Evolutionary conservation across 257 asterid genomes (phyloP), one percentile per base, ranked within the genome.

Genomic region (Solanum rostratum): DNA sequence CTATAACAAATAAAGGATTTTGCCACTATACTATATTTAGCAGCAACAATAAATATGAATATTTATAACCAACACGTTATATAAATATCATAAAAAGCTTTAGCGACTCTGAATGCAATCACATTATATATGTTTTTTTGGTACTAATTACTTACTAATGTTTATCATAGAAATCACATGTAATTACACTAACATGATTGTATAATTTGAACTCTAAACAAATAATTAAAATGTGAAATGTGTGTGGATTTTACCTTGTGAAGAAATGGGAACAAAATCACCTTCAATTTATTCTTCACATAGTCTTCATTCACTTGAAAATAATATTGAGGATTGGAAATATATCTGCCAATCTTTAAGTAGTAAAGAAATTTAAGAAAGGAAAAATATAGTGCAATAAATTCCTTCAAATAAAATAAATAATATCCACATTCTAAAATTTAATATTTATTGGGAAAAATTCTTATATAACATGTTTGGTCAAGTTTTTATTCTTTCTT

Each of bases 271-370:
- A 84, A 73, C 33, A 87, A 66, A 80, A 87, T 83, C 52, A 87
- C 74, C 85, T 87, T 87, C 84, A 87, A 6, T 81, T 87, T 87
- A 80, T 84, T 87, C 74, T 81, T 73, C 76, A 84, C 87, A 10
- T 87, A 87, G 9, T 82, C 84, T 45, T 85, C 87, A 81, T 84
- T 84, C 45, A 84, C 89, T 84, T 87, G 86, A 53, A 87, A 87
- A 59, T 87, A 87, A 73, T 87, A 87, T 19, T 68, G 79, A 1
- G 89, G 89, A 27, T 87, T 85, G 27, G 87, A 87, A 65, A 87
- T 60, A 20, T 82, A 87, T 54, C 85, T 82, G 41, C 87, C 85
- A 33, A 87, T 87, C 89, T 87, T 57, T 76, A 41, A 15, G 39
- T 15, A 33, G 1, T 6, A n/a, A 52, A 45, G 2, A 53, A 29